Percentiles rank a stretch among this genome's conserved stretches.
Evolutionary conservation across 495 filamentous ascomycete genomes (phyloP).

Genomic region (Penicillium malachiteum): DNA sequence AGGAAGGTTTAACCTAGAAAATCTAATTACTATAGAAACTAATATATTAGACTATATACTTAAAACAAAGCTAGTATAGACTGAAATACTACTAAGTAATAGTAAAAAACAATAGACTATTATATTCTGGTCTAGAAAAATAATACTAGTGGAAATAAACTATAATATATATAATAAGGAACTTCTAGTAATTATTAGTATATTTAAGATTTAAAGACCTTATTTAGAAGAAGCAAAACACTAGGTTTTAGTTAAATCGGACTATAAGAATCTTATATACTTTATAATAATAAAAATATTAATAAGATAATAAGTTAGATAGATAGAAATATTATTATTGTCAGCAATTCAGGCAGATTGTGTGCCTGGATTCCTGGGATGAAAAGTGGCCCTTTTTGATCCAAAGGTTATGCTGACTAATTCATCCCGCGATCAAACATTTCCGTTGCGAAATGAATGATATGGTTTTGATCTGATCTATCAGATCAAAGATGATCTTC

Average conservation of each 20-base stretch:
- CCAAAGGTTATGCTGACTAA: too few species aligned
- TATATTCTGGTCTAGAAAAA: constrained; percentile 28
- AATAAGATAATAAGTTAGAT: constrained; percentile 12
- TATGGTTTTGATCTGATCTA: too few species aligned
- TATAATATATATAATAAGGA: constrained; percentile 35
- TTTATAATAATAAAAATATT: constrained; percentile 22
- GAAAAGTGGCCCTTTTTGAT: too few species aligned
- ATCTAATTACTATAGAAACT: constrained; percentile 12
- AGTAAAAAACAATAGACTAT: too few species aligned
- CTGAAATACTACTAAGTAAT: too few species aligned
- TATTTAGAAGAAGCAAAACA: constrained; percentile 19
- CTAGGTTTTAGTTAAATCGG: constrained; percentile 11
- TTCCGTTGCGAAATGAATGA: too few species aligned
- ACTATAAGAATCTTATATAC: constrained; percentile 20
- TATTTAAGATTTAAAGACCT: constrained; percentile 27
- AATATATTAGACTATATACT: constrained; percentile 9
- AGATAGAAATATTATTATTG: constrained; percentile 7
- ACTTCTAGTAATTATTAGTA: constrained; percentile 24
- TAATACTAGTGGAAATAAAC: constrained; percentile 26
- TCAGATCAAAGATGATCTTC: too few species aligned
- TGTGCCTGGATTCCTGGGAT: too few species aligned
- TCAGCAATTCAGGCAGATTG: too few species aligned
- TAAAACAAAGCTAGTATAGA: too few species aligned
- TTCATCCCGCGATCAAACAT: too few species aligned
- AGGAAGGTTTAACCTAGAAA: constrained; percentile 5